Conservation (phyloP, 2,329 filamentous ascomycete genomes). For the Colletotrichum falcatum region DNA sequence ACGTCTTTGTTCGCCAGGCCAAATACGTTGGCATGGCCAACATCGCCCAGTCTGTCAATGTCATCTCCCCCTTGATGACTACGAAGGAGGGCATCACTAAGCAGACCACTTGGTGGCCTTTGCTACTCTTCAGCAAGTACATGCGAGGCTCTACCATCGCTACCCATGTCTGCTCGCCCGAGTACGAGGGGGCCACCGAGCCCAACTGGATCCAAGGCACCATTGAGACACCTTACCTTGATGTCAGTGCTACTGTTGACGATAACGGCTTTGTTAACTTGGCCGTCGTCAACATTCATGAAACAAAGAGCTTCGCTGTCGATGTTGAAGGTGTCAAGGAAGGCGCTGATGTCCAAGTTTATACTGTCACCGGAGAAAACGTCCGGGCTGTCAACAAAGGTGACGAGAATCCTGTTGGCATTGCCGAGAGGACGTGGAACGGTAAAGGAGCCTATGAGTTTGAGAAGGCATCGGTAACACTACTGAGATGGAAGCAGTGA, state of each 20-base stretch:
- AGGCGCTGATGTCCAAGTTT: conserved; percentile 67
- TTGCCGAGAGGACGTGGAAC: conserved; percentile 65
- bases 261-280: conserved; percentile 72
- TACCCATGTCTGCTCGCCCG: conserved; percentile 70
- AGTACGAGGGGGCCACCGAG: conserved; percentile 75
- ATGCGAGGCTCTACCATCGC: conserved; percentile 81
- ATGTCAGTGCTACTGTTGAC: conserved; percentile 72
- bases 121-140: conserved; percentile 70
- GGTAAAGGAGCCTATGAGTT: conserved; percentile 73
- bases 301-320: conserved; percentile 69
- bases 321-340: conserved; percentile 66
- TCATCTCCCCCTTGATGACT: conserved; percentile 83
- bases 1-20: conserved; percentile 80
- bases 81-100: conserved; percentile 71
- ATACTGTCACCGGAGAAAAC: conserved; percentile 69
- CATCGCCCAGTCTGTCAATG: conserved; percentile 82
- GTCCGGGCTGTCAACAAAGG: conserved; percentile 72
- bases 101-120: conserved; percentile 82
- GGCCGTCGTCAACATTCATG: conserved; percentile 79
- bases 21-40: conserved; percentile 81
- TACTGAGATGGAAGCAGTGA: conserved; percentile 69
- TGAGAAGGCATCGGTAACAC: conserved; percentile 76
- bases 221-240: conserved; percentile 77
- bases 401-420: conserved; percentile 69
- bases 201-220: conserved; percentile 74